Evolutionary conservation across 2,329 filamentous ascomycete genomes (phyloP).

Genomic region (Aspergillus alliaceus): DNA sequence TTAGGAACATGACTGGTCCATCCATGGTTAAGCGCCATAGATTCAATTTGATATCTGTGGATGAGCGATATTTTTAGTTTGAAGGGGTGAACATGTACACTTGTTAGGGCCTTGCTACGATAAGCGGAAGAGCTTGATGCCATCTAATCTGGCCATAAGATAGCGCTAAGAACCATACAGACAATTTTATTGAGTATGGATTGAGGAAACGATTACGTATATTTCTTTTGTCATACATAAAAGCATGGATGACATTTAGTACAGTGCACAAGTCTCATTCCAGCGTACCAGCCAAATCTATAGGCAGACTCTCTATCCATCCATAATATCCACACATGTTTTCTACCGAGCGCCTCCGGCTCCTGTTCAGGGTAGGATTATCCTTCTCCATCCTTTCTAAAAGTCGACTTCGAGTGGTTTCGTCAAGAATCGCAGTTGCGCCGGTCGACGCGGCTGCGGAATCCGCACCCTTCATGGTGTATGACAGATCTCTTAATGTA

Average conservation of each 20-base stretch:
- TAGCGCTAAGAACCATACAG: too few relatives aligned
- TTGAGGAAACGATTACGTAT: neutral
- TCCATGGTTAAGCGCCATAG: too few relatives aligned
- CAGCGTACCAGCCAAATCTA: slow-evolving; percentile 5
- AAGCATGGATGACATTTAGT: neutral
- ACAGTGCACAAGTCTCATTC: neutral
- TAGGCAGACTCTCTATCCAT: slow-evolving; percentile 15
- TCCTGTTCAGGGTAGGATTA: neutral
- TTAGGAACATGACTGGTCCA: too few relatives aligned
- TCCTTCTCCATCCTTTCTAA: neutral
- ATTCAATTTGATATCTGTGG: too few relatives aligned
- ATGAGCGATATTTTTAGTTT: too few relatives aligned
- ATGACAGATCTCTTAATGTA: neutral
- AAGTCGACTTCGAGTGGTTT: neutral
- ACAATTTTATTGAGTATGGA: too few relatives aligned
- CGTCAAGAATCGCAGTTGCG: neutral
- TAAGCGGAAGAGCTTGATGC: too few relatives aligned
- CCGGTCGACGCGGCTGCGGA: neutral
- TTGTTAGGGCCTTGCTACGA: too few relatives aligned
- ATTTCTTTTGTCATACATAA: neutral
- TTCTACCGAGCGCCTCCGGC: neutral
- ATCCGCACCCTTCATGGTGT: neutral
- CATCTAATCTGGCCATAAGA: too few relatives aligned
- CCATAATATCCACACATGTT: neutral
- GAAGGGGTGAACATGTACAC: too few relatives aligned